Evolutionary conservation across 176 grass and related monocot genomes (phyloP).

Genomic region (Oryza meyeriana): DNA sequence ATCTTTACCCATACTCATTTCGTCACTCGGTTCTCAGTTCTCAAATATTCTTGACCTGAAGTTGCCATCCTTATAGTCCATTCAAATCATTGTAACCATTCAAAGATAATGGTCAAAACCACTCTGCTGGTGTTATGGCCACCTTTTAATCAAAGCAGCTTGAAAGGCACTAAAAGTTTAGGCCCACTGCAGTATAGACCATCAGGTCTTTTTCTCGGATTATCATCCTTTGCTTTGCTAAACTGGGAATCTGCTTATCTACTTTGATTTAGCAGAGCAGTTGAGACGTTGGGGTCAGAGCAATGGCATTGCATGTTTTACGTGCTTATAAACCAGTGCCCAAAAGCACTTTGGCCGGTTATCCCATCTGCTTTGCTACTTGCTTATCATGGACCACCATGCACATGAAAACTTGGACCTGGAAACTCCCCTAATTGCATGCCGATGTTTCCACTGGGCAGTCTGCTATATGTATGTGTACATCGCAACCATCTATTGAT

Average conservation of each 20-base stretch:
- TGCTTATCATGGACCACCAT: constrained; percentile 15
- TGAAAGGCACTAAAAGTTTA: background rate
- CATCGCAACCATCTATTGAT: background rate
- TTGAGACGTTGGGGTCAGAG: constrained; percentile 30
- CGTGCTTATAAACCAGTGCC: constrained; percentile 1
- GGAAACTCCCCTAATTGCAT: background rate
- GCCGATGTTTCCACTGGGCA: background rate
- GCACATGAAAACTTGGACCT: background rate
- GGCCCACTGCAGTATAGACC: background rate
- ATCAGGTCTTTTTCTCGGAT: background rate
- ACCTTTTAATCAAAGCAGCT: background rate
- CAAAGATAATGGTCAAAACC: background rate
- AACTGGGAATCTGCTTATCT: background rate
- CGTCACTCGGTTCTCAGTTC: background rate
- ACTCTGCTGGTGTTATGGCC: background rate
- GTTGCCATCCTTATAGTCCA: background rate
- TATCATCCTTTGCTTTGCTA: background rate
- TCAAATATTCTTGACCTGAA: background rate
- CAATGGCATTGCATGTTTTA: background rate
- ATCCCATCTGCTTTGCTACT: background rate
- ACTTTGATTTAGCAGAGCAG: constrained; percentile 1
- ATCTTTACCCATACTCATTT: background rate
- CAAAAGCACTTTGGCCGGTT: constrained; percentile 4
- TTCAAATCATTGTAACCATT: background rate
- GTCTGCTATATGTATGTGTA: background rate